Conservation (phyloP, 805 yeast species). For the Kodamaea nitidulidarum region DNA sequence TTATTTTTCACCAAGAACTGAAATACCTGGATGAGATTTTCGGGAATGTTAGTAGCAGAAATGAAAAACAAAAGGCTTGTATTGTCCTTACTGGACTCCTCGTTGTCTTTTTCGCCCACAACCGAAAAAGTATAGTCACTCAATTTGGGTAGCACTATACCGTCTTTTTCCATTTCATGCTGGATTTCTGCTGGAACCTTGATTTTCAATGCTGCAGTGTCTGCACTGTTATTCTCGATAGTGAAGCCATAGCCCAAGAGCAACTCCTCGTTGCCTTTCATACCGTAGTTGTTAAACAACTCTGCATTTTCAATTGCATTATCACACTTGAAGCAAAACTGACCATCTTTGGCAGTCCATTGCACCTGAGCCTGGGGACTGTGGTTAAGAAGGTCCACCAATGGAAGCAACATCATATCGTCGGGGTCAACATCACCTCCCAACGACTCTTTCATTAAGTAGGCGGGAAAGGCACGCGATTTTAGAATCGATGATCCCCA, state of each 20-base stretch:
- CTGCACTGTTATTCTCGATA: slow-evolving; percentile 52
- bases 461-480: slow-evolving; percentile 78
- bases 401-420: slow-evolving; percentile 69
- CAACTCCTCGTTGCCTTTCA: slow-evolving; percentile 81
- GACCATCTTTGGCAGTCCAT: slow-evolving; percentile 45
- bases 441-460: slow-evolving; percentile 44
- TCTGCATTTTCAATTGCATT: slow-evolving; percentile 26
- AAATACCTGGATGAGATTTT: slow-evolving; percentile 48
- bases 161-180: slow-evolving; percentile 29
- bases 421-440: slow-evolving; percentile 26
- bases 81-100: slow-evolving; percentile 8
- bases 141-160: slow-evolving; percentile 35
- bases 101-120: slow-evolving; percentile 8
- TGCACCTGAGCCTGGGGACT: slow-evolving; percentile 53
- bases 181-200: slow-evolving; percentile 41
- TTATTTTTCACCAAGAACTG: slow-evolving; percentile 47
- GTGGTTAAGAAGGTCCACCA: slow-evolving; percentile 79
- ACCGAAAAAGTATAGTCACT: slow-evolving; percentile 39
- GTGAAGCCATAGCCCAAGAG: slow-evolving; percentile 81
- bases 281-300: slow-evolving; percentile 79
- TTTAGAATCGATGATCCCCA: slow-evolving; percentile 73
- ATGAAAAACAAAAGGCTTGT: slow-evolving; percentile 40
- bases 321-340: slow-evolving; percentile 43
- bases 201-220: slow-evolving; percentile 56
- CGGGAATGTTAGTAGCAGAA: slow-evolving; percentile 35